Percentiles rank a stretch among this genome's conserved stretches.
These are phyloP conservation scores for Perkinsus marinus DNA, from an alignment of 169 alveolate species.

Conservation along the genomic window DNA sequence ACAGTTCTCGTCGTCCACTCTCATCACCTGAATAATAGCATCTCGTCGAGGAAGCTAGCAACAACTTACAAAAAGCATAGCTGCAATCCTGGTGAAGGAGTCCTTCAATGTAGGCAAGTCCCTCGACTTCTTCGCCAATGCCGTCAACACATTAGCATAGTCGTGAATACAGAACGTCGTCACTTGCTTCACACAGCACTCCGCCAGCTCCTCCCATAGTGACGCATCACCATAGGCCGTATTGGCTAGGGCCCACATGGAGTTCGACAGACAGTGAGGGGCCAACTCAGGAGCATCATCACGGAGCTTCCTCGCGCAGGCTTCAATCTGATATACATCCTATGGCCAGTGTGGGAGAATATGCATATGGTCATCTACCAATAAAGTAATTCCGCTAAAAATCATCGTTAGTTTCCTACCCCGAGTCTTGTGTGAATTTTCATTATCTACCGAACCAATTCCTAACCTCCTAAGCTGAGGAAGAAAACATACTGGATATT, in stretches of 20 bases:
- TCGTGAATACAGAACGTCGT: neutral
- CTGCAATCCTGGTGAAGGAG: neutral
- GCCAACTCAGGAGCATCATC: neutral
- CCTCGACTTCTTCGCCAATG: neutral
- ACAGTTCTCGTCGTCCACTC: neutral
- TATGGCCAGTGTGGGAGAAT: too few relatives aligned
- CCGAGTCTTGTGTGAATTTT: too few relatives aligned
- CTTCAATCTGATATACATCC: neutral
- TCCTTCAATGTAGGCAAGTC: neutral
- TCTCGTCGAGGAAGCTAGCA: neutral
- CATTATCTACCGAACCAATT: too few relatives aligned
- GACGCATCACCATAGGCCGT: neutral
- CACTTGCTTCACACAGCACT: neutral
- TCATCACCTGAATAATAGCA: neutral
- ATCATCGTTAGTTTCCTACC: too few relatives aligned
- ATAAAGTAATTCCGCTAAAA: too few relatives aligned
- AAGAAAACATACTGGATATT: neutral
- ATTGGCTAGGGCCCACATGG: neutral
- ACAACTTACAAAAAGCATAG: neutral
- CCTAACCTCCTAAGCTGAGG: too few relatives aligned
- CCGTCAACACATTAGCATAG: neutral
- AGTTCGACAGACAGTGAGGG: neutral
- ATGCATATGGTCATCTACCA: too few relatives aligned
- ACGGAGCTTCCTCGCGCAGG: neutral
- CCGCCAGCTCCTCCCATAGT: neutral